These are phyloP conservation scores for Xanthoconium stramineum DNA, from an alignment of 768 basidiomycete genomes.

Conservation along the genomic window DNA sequence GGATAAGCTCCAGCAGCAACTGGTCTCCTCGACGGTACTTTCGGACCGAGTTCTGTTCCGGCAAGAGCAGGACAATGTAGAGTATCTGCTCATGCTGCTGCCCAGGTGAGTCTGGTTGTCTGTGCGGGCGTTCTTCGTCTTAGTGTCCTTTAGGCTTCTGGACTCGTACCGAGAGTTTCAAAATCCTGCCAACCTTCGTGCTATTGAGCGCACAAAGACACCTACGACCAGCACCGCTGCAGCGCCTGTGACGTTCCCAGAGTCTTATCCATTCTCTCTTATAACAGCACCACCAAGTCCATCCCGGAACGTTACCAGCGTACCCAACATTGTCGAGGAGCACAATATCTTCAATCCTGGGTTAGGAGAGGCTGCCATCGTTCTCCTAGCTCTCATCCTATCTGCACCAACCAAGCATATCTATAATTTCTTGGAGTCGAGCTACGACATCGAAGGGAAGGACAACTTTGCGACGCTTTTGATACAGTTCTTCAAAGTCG, in stretches of 20 bases:
- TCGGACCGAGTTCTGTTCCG: constrained; percentile 58
- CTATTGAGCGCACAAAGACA: constrained; percentile 66
- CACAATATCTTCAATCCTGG: constrained; percentile 65
- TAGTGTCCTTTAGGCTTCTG: constrained; percentile 52
- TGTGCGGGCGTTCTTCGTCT: neutral
- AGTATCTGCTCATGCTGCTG: constrained; percentile 75
- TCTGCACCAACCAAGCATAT: constrained; percentile 79
- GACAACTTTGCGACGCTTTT: constrained; percentile 73
- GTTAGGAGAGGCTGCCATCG: constrained; percentile 82
- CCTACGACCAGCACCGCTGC: constrained; percentile 54
- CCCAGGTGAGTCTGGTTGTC: constrained; percentile 58
- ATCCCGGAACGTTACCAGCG: constrained; percentile 40
- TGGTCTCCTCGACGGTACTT: constrained; percentile 63
- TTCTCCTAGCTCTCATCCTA: constrained; percentile 76
- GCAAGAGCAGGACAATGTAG: constrained; percentile 91
- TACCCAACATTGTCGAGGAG: constrained; percentile 42
- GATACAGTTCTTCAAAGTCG: constrained; percentile 77
- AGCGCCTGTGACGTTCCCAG: constrained; percentile 83
- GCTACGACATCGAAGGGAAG: constrained; percentile 84
- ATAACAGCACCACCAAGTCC: constrained; percentile 62
- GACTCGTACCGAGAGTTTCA: constrained; percentile 88
- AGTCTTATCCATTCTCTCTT: constrained; percentile 90
- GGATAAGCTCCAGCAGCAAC: constrained; percentile 80
- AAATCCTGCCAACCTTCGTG: constrained; percentile 58
- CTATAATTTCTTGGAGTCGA: constrained; percentile 71